These are phyloP conservation scores for Staphylotrichum tortipilum DNA, from an alignment of 495 filamentous ascomycete genomes.

Conservation along the genomic window DNA sequence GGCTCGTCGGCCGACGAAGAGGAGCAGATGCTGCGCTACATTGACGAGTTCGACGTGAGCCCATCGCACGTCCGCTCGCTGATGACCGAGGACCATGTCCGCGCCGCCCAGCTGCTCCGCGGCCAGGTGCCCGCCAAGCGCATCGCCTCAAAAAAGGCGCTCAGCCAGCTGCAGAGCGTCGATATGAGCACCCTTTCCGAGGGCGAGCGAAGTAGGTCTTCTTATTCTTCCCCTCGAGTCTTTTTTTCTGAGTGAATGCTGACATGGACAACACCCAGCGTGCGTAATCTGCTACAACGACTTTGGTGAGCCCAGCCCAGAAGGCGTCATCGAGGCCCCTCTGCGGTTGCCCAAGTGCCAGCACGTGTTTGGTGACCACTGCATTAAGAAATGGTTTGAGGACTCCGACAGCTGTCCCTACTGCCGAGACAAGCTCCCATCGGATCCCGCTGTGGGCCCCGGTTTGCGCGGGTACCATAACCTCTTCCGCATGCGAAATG, in stretches of 20 bases:
- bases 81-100: constrained; percentile 23
- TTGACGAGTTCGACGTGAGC: constrained; percentile 10
- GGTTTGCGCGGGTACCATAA: constrained; percentile 11
- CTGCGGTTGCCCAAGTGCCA: constrained; percentile 48
- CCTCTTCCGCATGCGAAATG: constrained; percentile 11
- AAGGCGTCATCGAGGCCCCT: constrained; percentile 42
- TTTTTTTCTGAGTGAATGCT: too few species aligned
- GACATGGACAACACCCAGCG: too few species aligned
- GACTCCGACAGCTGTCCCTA: constrained; percentile 52
- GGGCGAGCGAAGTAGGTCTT: constrained; percentile 37
- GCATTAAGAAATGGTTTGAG: constrained; percentile 53
- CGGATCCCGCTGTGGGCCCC: constrained; percentile 26
- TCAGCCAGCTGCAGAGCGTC: constrained; percentile 39
- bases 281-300: constrained; percentile 53
- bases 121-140: constrained; percentile 33
- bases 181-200: constrained; percentile 33
- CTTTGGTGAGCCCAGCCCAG: constrained; percentile 42
- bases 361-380: constrained; percentile 51
- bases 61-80: constrained; percentile 5
- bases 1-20: constrained; percentile 17
- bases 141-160: constrained; percentile 38
- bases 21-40: constrained; percentile 14
- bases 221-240: neutral
- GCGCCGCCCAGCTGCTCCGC: constrained; percentile 30
- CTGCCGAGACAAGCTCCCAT: constrained; percentile 48